Percentiles rank a stretch among this genome's conserved stretches.
phyloP scores from a whole-genome alignment of 805 yeast genomes.

The Schwanniomyces vanrijiae region DNA sequence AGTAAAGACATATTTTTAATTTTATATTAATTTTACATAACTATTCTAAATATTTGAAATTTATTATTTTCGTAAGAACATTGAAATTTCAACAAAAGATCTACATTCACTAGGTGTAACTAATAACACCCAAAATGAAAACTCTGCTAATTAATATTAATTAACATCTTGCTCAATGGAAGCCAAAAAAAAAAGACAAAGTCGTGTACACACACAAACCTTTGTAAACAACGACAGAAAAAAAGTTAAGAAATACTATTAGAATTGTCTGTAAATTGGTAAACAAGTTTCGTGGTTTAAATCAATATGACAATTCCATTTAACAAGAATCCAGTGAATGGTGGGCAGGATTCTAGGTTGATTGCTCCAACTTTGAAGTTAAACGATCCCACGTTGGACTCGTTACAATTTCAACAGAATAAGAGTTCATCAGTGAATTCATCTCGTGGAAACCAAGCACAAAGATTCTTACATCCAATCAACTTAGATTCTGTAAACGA shows the following conservation, averaged over 20 bases:
- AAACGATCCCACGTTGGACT: slow-evolving; percentile 23
- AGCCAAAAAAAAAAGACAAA: not conserved
- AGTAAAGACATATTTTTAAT: no score
- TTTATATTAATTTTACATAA: no score
- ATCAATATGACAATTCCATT: slow-evolving; percentile 5
- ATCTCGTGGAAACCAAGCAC: slow-evolving; percentile 22
- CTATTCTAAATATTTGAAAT: no score
- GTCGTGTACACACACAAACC: not conserved
- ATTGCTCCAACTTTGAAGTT: slow-evolving; percentile 33
- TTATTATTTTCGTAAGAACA: no score
- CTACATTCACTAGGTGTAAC: no score
- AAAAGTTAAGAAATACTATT: not conserved
- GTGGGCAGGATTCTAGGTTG: slow-evolving; percentile 18
- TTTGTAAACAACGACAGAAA: slow-evolving; percentile 2
- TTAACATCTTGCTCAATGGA: no score
- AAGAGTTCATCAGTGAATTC: slow-evolving; percentile 16
- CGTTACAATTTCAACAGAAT: slow-evolving; percentile 32
- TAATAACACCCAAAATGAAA: no score
- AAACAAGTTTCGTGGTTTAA: not conserved
- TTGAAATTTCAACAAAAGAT: no score
- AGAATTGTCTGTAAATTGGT: not conserved
- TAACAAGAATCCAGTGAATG: slow-evolving; percentile 5
- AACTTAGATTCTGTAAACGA: slow-evolving; percentile 36
- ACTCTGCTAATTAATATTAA: no score
- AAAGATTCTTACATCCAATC: slow-evolving; percentile 34